Percentiles rank a stretch among this genome's conserved stretches.
These are phyloP conservation scores for Chernovozyma aurita DNA, from an alignment of 1,139 yeast species.

Conservation along the genomic window DNA sequence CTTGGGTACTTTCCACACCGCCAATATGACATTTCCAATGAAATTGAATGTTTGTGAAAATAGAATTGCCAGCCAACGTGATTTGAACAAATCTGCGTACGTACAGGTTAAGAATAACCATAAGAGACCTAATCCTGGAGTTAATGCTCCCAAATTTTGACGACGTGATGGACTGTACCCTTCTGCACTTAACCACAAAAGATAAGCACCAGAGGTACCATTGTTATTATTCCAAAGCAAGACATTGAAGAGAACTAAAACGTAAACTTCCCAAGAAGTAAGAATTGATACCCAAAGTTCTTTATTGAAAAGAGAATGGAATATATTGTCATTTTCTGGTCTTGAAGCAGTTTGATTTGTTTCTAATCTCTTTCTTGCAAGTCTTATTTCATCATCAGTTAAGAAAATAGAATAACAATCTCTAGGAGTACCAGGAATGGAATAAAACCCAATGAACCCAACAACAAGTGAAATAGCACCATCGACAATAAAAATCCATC, in stretches of 20 bases:
- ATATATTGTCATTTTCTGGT: slow-evolving; percentile 10
- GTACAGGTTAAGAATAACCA: slow-evolving; percentile 40
- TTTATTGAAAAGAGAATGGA: slow-evolving; percentile 14
- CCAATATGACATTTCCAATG: slow-evolving; percentile 37
- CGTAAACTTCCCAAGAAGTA: slow-evolving; percentile 53
- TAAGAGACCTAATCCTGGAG: slow-evolving; percentile 40
- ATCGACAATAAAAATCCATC: slow-evolving; percentile 71
- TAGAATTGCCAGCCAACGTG: slow-evolving; percentile 54
- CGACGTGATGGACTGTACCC: slow-evolving; percentile 30
- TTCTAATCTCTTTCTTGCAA: slow-evolving; percentile 55
- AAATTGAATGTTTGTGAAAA: slow-evolving; percentile 47
- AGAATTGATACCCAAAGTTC: slow-evolving; percentile 47
- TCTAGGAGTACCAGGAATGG: slow-evolving; percentile 68
- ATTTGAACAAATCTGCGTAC: slow-evolving; percentile 45
- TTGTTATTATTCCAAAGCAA: slow-evolving; percentile 61
- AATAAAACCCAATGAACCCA: slow-evolving; percentile 56
- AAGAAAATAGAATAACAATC: slow-evolving; percentile 53
- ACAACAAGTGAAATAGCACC: slow-evolving; percentile 57
- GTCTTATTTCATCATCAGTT: slow-evolving; percentile 58
- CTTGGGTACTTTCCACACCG: slow-evolving; percentile 44
- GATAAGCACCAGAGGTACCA: slow-evolving; percentile 47
- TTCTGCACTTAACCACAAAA: slow-evolving; percentile 36
- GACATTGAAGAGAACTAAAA: slow-evolving; percentile 47
- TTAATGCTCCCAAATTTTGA: slow-evolving; percentile 40
- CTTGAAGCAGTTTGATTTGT: slow-evolving; percentile 20